Evolutionary conservation across 2,329 filamentous ascomycete species (phyloP).

Genomic region (Karstenula rhodostoma): DNA sequence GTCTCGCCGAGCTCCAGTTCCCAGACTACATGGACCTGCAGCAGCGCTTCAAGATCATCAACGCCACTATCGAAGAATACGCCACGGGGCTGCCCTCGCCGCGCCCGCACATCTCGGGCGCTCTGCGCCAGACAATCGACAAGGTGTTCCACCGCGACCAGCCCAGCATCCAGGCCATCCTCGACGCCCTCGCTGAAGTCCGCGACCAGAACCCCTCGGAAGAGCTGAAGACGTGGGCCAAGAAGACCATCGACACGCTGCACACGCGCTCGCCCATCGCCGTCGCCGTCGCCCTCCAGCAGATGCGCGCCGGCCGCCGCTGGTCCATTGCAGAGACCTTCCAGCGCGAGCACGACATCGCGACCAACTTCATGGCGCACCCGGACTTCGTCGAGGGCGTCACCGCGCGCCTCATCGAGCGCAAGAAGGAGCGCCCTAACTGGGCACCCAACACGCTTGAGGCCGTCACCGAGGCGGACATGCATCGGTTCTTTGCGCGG

Average conservation of each 20-base stretch:
- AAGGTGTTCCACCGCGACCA: conserved; percentile 62
- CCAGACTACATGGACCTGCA: conserved; percentile 73
- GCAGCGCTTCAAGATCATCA: conserved; percentile 75
- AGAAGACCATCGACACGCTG: conserved; percentile 78
- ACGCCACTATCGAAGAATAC: conserved; percentile 91
- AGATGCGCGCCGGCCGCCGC: conserved; percentile 76
- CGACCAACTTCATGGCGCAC: conserved; percentile 86
- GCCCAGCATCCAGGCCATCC: conserved; percentile 72
- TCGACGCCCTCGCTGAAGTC: conserved; percentile 68
- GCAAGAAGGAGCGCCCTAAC: conserved; percentile 68
- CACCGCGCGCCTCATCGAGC: conserved; percentile 77
- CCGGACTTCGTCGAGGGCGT: conserved; percentile 94
- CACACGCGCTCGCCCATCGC: conserved; percentile 82
- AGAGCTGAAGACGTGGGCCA: conserved; percentile 75
- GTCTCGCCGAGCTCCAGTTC: conserved; percentile 89
- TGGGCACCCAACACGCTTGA: conserved; percentile 80
- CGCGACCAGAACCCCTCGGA: conserved; percentile 40
- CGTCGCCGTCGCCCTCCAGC: conserved; percentile 82
- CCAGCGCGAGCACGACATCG: conserved; percentile 83
- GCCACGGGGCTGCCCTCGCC: conserved; percentile 79
- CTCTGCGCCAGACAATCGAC: conserved; percentile 82
- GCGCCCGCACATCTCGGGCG: conserved; percentile 64
- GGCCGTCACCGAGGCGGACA: conserved; percentile 66
- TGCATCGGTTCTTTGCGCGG: conserved; percentile 73
- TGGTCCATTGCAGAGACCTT: conserved; percentile 91